phyloP scores from a whole-genome alignment of 768 basidiomycete genomes.

The Lactarius tabidus region DNA sequence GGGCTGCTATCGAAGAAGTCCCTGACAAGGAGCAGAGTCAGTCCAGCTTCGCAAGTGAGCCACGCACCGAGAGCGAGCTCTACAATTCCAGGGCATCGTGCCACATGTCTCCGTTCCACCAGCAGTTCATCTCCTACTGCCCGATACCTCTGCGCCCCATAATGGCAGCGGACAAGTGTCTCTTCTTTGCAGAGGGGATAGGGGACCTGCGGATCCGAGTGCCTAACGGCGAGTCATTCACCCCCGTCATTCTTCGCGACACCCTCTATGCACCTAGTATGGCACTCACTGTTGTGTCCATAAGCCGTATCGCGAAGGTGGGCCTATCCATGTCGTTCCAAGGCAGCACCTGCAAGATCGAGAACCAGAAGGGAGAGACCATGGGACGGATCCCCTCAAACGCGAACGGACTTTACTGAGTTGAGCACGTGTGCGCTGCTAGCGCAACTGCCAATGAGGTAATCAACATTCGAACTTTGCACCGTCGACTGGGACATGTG shows the following conservation, averaged over 20 bases:
- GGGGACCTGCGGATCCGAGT: not conserved
- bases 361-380: no score
- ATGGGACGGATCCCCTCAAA: no score
- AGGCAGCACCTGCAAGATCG: no score
- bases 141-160: not conserved
- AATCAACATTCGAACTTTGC: not conserved
- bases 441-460: no score
- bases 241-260: not conserved
- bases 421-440: no score
- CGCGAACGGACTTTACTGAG: no score
- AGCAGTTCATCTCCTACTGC: not conserved
- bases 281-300: not conserved
- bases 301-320: not conserved
- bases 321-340: no score
- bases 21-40: not conserved
- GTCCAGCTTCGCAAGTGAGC: not conserved
- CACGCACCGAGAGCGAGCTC: not conserved
- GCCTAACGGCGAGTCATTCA: not conserved
- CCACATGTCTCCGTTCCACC: not conserved
- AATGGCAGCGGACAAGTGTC: not conserved
- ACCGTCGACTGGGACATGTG: not conserved
- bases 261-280: not conserved
- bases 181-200: not conserved
- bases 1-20: not conserved
- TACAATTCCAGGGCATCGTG: not conserved